Evolutionary conservation across 306 rosid genomes (phyloP).

Genomic region (Senna siamea): DNA sequence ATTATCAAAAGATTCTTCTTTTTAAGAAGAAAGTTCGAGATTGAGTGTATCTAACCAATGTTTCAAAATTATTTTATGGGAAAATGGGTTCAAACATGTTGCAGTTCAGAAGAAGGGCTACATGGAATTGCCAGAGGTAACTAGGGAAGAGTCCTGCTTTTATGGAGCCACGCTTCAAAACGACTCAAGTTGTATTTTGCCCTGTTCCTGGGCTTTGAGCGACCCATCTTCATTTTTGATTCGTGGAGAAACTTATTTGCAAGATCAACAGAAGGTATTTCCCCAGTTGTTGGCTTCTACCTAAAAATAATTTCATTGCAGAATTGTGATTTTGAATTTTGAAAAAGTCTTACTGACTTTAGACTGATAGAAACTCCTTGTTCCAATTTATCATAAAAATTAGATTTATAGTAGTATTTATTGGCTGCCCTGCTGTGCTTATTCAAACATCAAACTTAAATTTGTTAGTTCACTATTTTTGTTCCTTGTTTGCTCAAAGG

Average conservation of each 20-base stretch:
- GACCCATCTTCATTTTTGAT: conserved; percentile 86
- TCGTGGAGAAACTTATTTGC: conserved; percentile 73
- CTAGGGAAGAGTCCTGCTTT: conserved; percentile 57
- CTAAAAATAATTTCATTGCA: background rate
- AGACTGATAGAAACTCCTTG: background rate
- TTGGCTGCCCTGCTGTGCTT: background rate
- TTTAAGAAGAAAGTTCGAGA: conserved; percentile 2
- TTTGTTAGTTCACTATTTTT: background rate
- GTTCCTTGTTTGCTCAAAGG: background rate
- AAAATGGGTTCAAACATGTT: conserved; percentile 26
- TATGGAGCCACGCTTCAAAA: conserved; percentile 77
- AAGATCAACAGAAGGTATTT: conserved; percentile 68
- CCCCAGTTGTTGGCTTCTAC: background rate
- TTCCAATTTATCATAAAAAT: background rate
- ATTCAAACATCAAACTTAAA: background rate
- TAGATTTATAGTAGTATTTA: background rate
- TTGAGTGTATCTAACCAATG: background rate
- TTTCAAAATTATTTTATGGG: conserved; percentile 20
- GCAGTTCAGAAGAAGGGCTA: conserved; percentile 84
- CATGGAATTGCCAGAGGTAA: conserved; percentile 60
- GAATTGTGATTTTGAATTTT: background rate
- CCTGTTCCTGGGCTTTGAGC: conserved; percentile 70
- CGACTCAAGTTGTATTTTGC: conserved; percentile 62
- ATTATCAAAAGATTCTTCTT: background rate
- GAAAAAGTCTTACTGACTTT: background rate